A percentile compares a stretch with the other conserved stretches of the same genome.
Conservation (phyloP, 805 yeast genomes). For the Pichia cabralensis region DNA sequence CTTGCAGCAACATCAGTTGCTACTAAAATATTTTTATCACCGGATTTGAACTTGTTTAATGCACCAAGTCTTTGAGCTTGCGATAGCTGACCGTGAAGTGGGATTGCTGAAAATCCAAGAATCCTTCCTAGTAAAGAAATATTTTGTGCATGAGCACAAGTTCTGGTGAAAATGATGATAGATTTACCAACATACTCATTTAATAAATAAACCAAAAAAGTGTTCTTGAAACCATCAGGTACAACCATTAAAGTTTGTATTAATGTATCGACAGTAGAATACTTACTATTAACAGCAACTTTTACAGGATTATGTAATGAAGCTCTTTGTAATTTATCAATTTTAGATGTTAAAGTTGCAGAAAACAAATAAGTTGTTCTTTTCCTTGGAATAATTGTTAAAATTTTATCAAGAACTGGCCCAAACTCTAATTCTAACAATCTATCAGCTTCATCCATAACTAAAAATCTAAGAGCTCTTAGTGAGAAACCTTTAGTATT, state of each 20-base stretch:
- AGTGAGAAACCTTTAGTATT: conserved; percentile 84
- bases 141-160: conserved; percentile 92
- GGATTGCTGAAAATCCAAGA: conserved; percentile 81
- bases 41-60: conserved; percentile 67
- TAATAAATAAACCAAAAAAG: conserved; percentile 69
- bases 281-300: conserved; percentile 80
- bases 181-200: conserved; percentile 82
- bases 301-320: conserved; percentile 82
- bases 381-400: conserved; percentile 74
- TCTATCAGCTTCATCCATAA: conserved; percentile 97
- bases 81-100: conserved; percentile 85
- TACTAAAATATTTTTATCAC: conserved; percentile 55
- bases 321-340: conserved; percentile 90
- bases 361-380: conserved; percentile 82
- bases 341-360: conserved; percentile 95
- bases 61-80: conserved; percentile 82
- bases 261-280: conserved; percentile 90
- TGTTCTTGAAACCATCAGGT: conserved; percentile 88
- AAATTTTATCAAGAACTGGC: conserved; percentile 80
- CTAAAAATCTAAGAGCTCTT: conserved; percentile 67
- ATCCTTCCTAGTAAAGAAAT: conserved; percentile 72
- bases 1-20: conserved; percentile 93
- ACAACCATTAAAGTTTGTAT: conserved; percentile 82
- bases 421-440: conserved; percentile 94
- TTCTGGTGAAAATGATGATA: conserved; percentile 81